Conservation (phyloP, 129 eudicot species). For the Chrysanthemum seticuspe region DNA sequence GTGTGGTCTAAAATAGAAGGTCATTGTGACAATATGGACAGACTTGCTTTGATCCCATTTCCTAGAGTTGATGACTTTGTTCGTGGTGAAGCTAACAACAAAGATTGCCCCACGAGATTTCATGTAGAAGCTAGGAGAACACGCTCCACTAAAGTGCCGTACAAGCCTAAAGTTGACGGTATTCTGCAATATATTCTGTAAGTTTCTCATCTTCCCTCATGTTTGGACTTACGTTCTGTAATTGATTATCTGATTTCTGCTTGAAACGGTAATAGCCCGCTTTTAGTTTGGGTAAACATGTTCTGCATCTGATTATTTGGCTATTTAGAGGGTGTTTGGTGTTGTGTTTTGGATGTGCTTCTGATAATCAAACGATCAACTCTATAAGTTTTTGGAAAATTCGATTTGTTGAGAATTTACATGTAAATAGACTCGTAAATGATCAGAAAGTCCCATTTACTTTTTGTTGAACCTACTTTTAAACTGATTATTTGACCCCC, state of each 20-base stretch:
- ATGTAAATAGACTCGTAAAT: no score
- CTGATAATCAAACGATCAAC: no score
- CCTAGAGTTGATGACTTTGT: constrained; percentile 72
- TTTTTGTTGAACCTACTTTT: no score
- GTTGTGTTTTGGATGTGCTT: no score
- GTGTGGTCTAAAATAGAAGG: constrained; percentile 87
- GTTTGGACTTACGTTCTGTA: not conserved
- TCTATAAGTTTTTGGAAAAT: no score
- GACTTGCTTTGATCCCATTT: constrained; percentile 73
- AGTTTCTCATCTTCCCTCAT: constrained; percentile 15
- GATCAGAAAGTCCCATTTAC: no score
- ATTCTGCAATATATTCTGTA: constrained; percentile 80
- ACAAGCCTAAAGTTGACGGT: constrained; percentile 86
- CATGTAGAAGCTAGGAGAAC: constrained; percentile 81
- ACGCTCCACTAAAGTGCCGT: constrained; percentile 46
- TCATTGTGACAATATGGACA: constrained; percentile 70
- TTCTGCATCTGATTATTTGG: no score
- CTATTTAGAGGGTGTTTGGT: no score
- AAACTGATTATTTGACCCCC: no score
- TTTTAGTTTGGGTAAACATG: no score
- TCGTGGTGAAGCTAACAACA: constrained; percentile 64
- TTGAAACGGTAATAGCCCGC: not conserved
- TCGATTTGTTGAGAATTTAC: no score
- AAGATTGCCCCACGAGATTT: constrained; percentile 83
- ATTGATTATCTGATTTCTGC: not conserved